A percentile compares a stretch with the other conserved stretches of the same genome.
These are phyloP conservation scores for Rubus parviflorus DNA, from an alignment of 306 rosid species.

Conservation along the genomic window DNA sequence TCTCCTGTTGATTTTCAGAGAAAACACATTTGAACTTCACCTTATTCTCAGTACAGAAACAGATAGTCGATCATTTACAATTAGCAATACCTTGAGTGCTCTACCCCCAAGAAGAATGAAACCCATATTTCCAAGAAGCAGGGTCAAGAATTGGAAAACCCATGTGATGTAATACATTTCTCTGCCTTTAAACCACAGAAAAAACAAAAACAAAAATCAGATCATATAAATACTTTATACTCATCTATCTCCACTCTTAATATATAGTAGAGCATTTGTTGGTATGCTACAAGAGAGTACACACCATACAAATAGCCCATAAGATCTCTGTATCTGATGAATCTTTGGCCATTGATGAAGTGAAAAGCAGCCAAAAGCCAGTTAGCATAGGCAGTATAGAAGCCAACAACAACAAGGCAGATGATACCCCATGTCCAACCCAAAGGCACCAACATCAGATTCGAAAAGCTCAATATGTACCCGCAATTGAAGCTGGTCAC, in stretches of 20 bases:
- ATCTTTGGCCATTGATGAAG: conserved; percentile 50
- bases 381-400: conserved; percentile 59
- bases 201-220: neutral
- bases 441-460: conserved; percentile 50
- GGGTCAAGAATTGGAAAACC: conserved; percentile 48
- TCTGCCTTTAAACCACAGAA: conserved; percentile 25
- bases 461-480: conserved; percentile 52
- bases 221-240: neutral
- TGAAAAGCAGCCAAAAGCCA: conserved; percentile 68
- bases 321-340: conserved; percentile 68
- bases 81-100: conserved; percentile 46
- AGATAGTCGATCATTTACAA: neutral
- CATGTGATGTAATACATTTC: conserved; percentile 50
- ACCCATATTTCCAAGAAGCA: conserved; percentile 62
- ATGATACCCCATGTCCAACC: conserved; percentile 63
- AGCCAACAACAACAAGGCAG: conserved; percentile 47
- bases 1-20: conserved; percentile 35
- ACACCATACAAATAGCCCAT: conserved; percentile 56
- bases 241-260: neutral
- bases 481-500: conserved; percentile 56
- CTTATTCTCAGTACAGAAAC: neutral
- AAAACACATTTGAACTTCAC: neutral
- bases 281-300: neutral
- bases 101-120: conserved; percentile 59
- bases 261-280: neutral